A percentile compares a stretch with the other conserved stretches of the same genome.
These are phyloP conservation scores for Uromyces viciae-fabae DNA, from an alignment of 1,284 basidiomycete genomes.

Conservation along the genomic window DNA sequence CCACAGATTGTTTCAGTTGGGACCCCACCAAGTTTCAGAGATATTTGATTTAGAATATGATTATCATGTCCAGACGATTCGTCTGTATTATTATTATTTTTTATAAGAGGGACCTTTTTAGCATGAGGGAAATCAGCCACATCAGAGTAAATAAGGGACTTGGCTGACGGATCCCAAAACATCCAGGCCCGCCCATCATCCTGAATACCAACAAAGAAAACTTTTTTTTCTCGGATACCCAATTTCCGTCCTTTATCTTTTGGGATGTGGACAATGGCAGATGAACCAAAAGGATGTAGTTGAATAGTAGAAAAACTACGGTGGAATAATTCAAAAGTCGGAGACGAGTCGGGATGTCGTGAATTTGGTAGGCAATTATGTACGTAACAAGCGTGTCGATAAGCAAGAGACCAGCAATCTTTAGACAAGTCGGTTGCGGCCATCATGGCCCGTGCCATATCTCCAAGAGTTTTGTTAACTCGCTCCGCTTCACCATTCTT, in stretches of 20 bases:
- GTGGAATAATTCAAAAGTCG: neutral
- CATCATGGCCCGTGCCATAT: neutral
- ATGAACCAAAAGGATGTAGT: neutral
- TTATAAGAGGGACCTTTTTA: neutral
- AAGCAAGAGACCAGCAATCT: neutral
- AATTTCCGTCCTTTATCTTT: neutral
- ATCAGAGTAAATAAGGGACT: neutral
- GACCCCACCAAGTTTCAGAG: neutral
- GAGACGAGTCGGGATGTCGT: neutral
- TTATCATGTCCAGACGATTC: too few species aligned
- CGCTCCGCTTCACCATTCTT: constrained; percentile 4
- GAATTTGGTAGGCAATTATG: constrained; percentile 3
- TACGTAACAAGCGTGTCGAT: neutral
- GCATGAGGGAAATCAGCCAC: neutral
- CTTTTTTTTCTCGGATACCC: neutral
- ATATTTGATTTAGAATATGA: constrained; percentile 3
- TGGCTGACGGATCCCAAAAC: neutral
- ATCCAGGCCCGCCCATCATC: neutral
- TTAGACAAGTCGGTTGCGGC: neutral
- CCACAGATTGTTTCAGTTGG: neutral
- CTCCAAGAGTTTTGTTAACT: neutral
- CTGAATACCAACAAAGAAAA: neutral
- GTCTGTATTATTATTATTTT: neutral
- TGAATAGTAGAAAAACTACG: neutral
- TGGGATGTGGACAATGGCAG: neutral